Base-by-base conservation (phyloP, 1,284 basidiomycete species). In the Papiliotrema flavescens region DNA sequence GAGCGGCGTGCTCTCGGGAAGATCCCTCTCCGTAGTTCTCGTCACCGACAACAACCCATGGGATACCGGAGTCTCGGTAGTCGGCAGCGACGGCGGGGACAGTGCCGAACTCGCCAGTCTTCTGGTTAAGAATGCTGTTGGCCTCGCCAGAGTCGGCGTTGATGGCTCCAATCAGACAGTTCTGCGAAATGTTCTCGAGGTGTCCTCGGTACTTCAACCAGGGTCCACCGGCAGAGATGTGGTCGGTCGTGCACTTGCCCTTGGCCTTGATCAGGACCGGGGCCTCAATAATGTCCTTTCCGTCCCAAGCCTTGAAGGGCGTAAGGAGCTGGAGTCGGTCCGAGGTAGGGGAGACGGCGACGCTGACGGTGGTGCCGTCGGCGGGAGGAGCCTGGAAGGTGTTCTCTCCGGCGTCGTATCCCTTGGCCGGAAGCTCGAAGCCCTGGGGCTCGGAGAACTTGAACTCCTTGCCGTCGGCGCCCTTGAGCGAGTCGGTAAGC, bases 181-280 rank as follows among this genome's bases (percentile, higher is more conserved):
- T 98, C 79, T 96, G 90, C 36, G 92, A 96, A 76, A 98, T 98
- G 84, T 98, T 98, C 79, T 96, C 85, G 70, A 98, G 86, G 79
- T 98, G 95, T 64, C 95, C 95, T 82, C 95, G 90, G 84, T 94
- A 98, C 81, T 97, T 97, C 80, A 98, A 84, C 95, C 95, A 98
- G 44, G 95, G 95, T 56, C 95, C 95, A 82, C 93, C 95, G 42
- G 69, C 60, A 44, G 70, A 69, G 61, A 69, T 79, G 72, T 79
- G 78, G 67, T 82, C 80, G 60, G 81, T 82, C 62, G 80, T 98
- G 88, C 96, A 99, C 84, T 99, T 98, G 84, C 96, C 96, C 81
- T 87, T 83, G 63, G 91, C 95, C 85, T 98, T 98, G 84, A 98
- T 98, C 71, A 98, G 82, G 62, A 98, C 82, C 42, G 94, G 94